Evolutionary conservation across 2,329 filamentous ascomycete genomes (phyloP).

Genomic region (Phyllosticta capitalensis): DNA sequence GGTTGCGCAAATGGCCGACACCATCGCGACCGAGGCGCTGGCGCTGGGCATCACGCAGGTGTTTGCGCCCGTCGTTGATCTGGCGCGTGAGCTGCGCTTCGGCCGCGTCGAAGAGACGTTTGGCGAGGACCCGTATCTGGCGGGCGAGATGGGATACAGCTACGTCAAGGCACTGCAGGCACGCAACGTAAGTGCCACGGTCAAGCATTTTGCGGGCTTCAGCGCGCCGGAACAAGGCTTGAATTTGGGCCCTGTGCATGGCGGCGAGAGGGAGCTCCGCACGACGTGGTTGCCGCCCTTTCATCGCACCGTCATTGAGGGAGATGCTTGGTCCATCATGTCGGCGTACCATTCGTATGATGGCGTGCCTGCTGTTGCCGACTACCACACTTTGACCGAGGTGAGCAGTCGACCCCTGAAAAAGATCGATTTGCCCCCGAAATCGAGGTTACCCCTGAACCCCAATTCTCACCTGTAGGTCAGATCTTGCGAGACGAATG

Average conservation of each 20-base stretch:
- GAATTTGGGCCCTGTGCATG: slow-evolving; percentile 54
- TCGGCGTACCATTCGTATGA: slow-evolving; percentile 67
- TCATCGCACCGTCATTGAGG: slow-evolving; percentile 62
- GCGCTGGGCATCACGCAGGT: slow-evolving; percentile 64
- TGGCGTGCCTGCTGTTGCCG: slow-evolving; percentile 57
- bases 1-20: slow-evolving; percentile 55
- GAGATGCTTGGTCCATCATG: slow-evolving; percentile 60
- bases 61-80: slow-evolving; percentile 60
- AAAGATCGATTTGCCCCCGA: neutral
- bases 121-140: slow-evolving; percentile 58
- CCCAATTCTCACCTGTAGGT: neutral
- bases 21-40: slow-evolving; percentile 56
- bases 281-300: slow-evolving; percentile 50
- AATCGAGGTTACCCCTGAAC: too few species aligned
- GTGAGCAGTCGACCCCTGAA: neutral
- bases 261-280: slow-evolving; percentile 45
- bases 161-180: slow-evolving; percentile 54
- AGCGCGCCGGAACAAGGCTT: slow-evolving; percentile 61
- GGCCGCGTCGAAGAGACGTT: slow-evolving; percentile 67
- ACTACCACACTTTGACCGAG: slow-evolving; percentile 53
- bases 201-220: slow-evolving; percentile 68
- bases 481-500: slow-evolving; percentile 58
- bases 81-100: slow-evolving; percentile 61
- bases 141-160: slow-evolving; percentile 57
- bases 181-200: slow-evolving; percentile 57